Evolutionary conservation across 2,329 filamentous ascomycete species (phyloP).

Genomic region (Beauveria caledonica): DNA sequence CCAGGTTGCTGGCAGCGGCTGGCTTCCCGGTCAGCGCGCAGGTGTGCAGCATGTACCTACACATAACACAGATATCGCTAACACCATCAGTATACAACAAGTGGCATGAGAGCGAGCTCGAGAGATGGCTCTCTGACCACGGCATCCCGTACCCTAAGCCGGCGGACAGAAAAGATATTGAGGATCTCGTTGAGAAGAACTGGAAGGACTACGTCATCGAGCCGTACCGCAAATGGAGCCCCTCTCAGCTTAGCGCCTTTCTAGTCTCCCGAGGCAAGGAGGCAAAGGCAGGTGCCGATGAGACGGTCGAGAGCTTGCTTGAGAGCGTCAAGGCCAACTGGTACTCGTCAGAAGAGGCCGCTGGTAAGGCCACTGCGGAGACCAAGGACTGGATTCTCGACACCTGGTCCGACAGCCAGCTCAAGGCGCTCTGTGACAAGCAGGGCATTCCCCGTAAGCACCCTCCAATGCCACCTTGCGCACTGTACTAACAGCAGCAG

Average conservation of each 20-base stretch:
- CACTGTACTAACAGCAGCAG: slow-evolving; percentile 25
- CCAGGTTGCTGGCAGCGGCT: slow-evolving; percentile 63
- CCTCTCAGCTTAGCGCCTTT: slow-evolving; percentile 58
- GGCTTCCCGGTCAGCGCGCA: slow-evolving; percentile 68
- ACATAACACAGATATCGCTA: background rate
- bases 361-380: slow-evolving; percentile 60
- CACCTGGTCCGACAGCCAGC: slow-evolving; percentile 86
- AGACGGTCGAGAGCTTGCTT: slow-evolving; percentile 61
- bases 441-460: slow-evolving; percentile 63
- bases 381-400: slow-evolving; percentile 92
- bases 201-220: slow-evolving; percentile 72
- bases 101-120: slow-evolving; percentile 96
- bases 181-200: slow-evolving; percentile 79
- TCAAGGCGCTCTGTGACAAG: slow-evolving; percentile 88
- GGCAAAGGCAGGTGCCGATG: slow-evolving; percentile 55
- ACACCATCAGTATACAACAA: slow-evolving; percentile 75
- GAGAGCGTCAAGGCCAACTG: slow-evolving; percentile 63
- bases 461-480: background rate
- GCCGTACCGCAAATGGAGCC: slow-evolving; percentile 73
- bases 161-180: slow-evolving; percentile 89
- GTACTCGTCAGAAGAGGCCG: slow-evolving; percentile 72
- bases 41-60: slow-evolving; percentile 47
- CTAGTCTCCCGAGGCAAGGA: slow-evolving; percentile 64
- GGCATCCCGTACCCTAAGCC: slow-evolving; percentile 84
- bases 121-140: slow-evolving; percentile 92